Conservation (phyloP, 495 filamentous ascomycete species). For the Aspergillus mulundensis region DNA sequence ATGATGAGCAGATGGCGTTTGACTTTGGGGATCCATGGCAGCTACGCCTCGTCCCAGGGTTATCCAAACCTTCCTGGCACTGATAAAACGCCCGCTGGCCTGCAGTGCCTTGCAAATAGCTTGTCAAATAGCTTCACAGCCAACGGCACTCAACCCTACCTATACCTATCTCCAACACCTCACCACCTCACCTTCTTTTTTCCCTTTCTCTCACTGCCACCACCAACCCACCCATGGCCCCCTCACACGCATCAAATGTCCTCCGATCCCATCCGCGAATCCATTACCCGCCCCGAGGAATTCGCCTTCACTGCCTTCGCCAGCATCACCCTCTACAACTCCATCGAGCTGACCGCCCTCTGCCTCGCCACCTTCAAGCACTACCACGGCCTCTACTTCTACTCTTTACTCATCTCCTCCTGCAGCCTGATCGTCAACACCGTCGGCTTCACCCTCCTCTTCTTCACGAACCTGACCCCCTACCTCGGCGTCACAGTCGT, state of each 20-base stretch:
- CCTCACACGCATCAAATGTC: background rate
- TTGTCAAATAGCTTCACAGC: too few species aligned
- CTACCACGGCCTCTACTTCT: slow-evolving; percentile 47
- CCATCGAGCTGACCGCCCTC: slow-evolving; percentile 42
- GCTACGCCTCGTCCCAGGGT: too few species aligned
- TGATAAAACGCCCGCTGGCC: too few species aligned
- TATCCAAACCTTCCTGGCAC: too few species aligned
- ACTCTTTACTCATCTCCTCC: slow-evolving; percentile 45
- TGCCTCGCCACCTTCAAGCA: slow-evolving; percentile 47
- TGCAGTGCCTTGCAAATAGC: too few species aligned
- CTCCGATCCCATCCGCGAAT: background rate
- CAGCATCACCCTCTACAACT: slow-evolving; percentile 45
- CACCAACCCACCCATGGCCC: background rate
- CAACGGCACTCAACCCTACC: background rate
- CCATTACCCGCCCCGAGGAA: slow-evolving; percentile 7
- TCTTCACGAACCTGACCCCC: slow-evolving; percentile 21
- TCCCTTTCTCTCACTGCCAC: too few species aligned
- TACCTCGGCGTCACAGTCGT: background rate
- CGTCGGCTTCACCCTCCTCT: slow-evolving; percentile 43
- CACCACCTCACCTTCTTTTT: background rate
- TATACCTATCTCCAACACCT: too few species aligned
- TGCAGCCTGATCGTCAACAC: slow-evolving; percentile 37
- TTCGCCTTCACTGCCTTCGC: slow-evolving; percentile 34
- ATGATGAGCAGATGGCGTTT: too few species aligned
- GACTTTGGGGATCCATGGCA: too few species aligned